Percentiles rank a stretch among this genome's conserved stretches.
Conservation (phyloP, 495 filamentous ascomycete species). For the Talaromyces borbonicus region DNA sequence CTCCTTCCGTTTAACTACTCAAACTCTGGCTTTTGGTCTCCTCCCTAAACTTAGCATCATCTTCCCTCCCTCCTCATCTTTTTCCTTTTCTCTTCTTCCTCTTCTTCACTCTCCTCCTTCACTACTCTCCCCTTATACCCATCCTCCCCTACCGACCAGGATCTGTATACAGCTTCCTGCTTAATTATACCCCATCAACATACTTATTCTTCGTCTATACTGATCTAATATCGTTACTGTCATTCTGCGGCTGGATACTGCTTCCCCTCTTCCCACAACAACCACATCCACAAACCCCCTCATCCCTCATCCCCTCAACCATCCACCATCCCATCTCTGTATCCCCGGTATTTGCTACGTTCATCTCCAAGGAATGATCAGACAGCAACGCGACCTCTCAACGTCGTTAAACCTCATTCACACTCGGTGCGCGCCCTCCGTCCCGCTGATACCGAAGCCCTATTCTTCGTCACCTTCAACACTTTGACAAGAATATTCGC, state of each 20-base stretch:
- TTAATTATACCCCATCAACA: slow-evolving; percentile 20
- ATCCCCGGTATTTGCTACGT: slow-evolving; percentile 11
- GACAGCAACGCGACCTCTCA: slow-evolving; percentile 34
- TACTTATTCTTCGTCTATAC: slow-evolving; percentile 26
- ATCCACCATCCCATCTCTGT: too few species aligned
- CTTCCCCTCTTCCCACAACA: slow-evolving; percentile 7
- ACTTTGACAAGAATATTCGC: slow-evolving; percentile 34
- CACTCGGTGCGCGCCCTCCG: slow-evolving; percentile 43
- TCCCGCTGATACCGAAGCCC: slow-evolving; percentile 39
- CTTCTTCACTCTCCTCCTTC: slow-evolving; percentile 27
- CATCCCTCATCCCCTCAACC: slow-evolving; percentile 26
- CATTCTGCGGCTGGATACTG: slow-evolving; percentile 41
- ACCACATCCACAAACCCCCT: too few species aligned
- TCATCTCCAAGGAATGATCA: slow-evolving; percentile 42
- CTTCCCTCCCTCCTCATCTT: not conserved
- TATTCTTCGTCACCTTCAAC: slow-evolving; percentile 29
- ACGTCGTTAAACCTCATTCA: slow-evolving; percentile 37
- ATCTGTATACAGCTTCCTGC: slow-evolving; percentile 7
- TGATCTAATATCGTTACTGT: too few species aligned
- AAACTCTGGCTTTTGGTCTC: too few species aligned
- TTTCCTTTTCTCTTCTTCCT: slow-evolving; percentile 13
- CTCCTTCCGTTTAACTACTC: not conserved
- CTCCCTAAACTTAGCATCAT: too few species aligned
- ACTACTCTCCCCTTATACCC: slow-evolving; percentile 23
- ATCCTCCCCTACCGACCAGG: slow-evolving; percentile 5